Conservation (phyloP, 1,139 yeast genomes). For the Hanseniaspora uvarum region DNA sequence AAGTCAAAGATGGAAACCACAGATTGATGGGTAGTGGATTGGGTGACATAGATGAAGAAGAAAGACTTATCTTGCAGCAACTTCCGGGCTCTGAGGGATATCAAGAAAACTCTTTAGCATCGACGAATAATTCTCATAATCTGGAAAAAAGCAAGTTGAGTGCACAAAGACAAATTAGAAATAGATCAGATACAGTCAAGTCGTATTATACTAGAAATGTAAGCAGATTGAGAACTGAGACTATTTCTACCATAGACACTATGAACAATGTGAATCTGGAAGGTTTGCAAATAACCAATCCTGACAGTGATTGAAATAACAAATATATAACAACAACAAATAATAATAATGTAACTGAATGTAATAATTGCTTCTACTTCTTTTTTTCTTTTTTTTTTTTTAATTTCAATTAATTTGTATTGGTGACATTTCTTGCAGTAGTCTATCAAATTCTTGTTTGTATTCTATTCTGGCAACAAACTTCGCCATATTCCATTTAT, state of each 20-base stretch:
- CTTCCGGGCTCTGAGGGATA: slow-evolving; percentile 33
- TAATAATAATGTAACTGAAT: neutral
- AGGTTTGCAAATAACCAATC: slow-evolving; percentile 11
- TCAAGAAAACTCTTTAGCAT: slow-evolving; percentile 31
- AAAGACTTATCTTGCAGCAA: slow-evolving; percentile 23
- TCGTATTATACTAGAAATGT: slow-evolving; percentile 30
- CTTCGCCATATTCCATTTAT: slow-evolving; percentile 16
- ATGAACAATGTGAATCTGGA: slow-evolving; percentile 6
- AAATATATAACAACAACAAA: neutral
- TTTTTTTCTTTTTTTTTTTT: neutral
- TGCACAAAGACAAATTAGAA: slow-evolving; percentile 15
- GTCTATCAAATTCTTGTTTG: slow-evolving; percentile 14
- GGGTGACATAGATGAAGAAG: slow-evolving; percentile 20
- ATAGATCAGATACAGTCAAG: slow-evolving; percentile 27
- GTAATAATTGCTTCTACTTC: neutral
- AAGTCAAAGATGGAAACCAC: slow-evolving; percentile 19
- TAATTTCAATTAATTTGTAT: neutral
- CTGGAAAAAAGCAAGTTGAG: neutral
- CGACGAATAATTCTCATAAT: slow-evolving; percentile 24
- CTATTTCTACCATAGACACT: slow-evolving; percentile 17
- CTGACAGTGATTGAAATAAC: slow-evolving; percentile 4
- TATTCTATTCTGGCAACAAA: slow-evolving; percentile 16
- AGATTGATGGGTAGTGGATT: slow-evolving; percentile 18
- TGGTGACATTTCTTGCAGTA: slow-evolving; percentile 14
- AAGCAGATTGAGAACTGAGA: slow-evolving; percentile 26